Evolutionary conservation across 148 eudicot species (phyloP).

Genomic region (Rhododendron vialii): DNA sequence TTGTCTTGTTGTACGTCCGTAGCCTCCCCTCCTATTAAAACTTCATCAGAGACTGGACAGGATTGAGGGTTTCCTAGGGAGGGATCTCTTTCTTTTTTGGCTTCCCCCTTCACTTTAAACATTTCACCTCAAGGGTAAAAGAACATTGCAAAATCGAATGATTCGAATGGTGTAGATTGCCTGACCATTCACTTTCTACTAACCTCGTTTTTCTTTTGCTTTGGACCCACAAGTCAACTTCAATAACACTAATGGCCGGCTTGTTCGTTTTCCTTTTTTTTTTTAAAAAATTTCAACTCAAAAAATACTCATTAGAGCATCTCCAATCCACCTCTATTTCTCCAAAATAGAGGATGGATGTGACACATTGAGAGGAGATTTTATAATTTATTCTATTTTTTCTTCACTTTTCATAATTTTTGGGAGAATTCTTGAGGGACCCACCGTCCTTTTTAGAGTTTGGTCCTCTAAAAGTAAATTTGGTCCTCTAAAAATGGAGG

Average conservation of each 20-base stretch:
- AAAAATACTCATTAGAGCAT: no score
- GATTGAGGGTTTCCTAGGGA: neutral
- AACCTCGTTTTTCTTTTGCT: neutral
- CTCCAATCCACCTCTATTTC: no score
- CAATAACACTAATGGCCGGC: neutral
- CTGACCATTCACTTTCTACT: neutral
- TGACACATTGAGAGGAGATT: no score
- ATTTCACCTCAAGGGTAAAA: neutral
- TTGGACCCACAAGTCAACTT: slow-evolving; percentile 8
- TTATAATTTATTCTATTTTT: no score
- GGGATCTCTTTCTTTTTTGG: neutral
- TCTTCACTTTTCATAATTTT: no score
- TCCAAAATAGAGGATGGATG: no score
- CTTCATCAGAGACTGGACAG: neutral
- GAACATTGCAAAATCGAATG: neutral
- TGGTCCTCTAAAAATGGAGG: no score
- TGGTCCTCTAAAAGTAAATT: no score
- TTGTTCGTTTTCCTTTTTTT: no score
- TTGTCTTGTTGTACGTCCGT: neutral
- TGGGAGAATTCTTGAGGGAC: no score
- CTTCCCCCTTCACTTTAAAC: neutral
- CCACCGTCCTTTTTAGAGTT: no score
- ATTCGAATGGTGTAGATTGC: neutral
- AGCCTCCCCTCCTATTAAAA: neutral
- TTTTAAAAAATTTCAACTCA: no score